Evolutionary conservation across 257 asterid species (phyloP).

Genomic region (Solanum pimpinellifolium): DNA sequence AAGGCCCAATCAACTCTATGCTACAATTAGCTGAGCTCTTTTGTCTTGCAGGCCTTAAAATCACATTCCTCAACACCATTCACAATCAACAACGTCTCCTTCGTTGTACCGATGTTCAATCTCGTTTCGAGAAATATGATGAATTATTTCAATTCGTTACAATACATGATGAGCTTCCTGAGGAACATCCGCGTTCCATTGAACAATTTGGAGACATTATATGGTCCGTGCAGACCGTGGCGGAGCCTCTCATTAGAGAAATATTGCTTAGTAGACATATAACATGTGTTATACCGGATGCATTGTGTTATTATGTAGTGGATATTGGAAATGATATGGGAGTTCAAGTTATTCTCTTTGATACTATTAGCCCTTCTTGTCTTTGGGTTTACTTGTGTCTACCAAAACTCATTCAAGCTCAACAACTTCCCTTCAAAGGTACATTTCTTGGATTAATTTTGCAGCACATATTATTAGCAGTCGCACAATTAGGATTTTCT

Average conservation of each 20-base stretch:
- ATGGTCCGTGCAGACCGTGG: neutral
- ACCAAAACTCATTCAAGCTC: constrained; percentile 8
- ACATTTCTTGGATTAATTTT: too few species aligned
- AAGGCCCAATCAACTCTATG: constrained; percentile 35
- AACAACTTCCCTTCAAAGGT: constrained; percentile 3
- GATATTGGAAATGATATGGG: constrained; percentile 15
- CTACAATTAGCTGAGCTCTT: constrained; percentile 40
- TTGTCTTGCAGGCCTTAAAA: constrained; percentile 14
- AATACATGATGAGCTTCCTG: constrained; percentile 38
- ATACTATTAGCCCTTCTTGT: constrained; percentile 7
- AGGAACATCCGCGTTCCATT: constrained; percentile 19
- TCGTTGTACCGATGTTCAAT: constrained; percentile 1
- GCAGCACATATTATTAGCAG: too few species aligned
- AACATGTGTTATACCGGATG: constrained; percentile 23
- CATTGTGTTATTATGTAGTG: constrained; percentile 4
- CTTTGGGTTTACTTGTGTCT: constrained; percentile 11
- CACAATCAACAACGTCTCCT: constrained; percentile 26
- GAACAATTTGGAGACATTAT: neutral
- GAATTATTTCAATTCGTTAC: constrained; percentile 13
- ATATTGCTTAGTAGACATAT: neutral
- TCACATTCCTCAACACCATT: constrained; percentile 26
- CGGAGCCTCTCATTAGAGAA: constrained; percentile 6
- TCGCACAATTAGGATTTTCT: too few species aligned
- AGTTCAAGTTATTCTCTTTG: constrained; percentile 6
- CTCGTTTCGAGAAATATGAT: constrained; percentile 13